A percentile compares a stretch with the other conserved stretches of the same genome.
Conservation (phyloP, 108 stramenopile genomes). For the Chaetoceros tenuissimus region DNA sequence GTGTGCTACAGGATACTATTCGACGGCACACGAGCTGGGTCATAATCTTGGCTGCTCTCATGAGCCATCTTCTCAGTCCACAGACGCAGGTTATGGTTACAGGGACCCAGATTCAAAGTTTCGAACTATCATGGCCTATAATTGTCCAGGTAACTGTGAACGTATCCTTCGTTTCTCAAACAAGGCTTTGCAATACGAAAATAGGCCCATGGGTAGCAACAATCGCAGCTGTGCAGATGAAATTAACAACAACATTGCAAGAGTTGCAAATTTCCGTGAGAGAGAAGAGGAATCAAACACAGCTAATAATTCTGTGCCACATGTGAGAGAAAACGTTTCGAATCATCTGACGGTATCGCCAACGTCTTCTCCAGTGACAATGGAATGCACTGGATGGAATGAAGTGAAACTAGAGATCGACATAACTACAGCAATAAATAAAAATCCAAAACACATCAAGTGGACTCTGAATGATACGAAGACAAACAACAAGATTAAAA, state of each 20-base stretch:
- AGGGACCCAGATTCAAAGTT: slow-evolving; percentile 8
- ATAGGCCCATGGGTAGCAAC: not conserved
- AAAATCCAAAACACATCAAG: too few species aligned
- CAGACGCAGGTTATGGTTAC: slow-evolving; percentile 4
- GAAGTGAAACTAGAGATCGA: not conserved
- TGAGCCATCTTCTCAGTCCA: not conserved
- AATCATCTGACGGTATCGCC: not conserved
- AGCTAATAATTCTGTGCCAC: too few species aligned
- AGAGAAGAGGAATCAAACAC: too few species aligned
- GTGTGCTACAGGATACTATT: slow-evolving; percentile 16
- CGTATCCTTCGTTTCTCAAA: not conserved
- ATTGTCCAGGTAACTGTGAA: not conserved
- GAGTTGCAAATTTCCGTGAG: not conserved
- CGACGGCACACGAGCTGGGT: slow-evolving; percentile 13
- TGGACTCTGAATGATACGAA: too few species aligned
- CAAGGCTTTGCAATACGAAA: not conserved
- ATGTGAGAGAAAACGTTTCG: not conserved
- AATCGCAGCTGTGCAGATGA: not conserved
- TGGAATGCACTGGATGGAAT: not conserved
- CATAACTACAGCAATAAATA: not conserved
- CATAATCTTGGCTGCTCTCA: slow-evolving; percentile 12
- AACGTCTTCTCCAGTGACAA: too few species aligned
- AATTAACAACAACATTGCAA: not conserved
- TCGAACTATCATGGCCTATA: slow-evolving; percentile 12
- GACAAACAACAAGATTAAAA: not conserved